Conservation (phyloP, 306 rosid species). For the Medicago truncatula region DNA sequence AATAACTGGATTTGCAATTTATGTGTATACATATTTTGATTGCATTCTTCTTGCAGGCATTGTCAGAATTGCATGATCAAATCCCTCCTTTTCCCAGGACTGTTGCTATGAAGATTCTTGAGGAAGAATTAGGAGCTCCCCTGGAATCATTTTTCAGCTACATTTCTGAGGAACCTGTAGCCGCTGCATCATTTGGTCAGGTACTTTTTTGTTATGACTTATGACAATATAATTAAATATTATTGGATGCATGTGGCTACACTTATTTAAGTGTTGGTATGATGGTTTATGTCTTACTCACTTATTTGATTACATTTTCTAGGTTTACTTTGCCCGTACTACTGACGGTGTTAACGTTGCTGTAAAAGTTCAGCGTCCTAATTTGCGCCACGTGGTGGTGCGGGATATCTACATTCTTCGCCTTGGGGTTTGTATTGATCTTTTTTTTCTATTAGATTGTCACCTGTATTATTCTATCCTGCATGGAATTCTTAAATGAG, state of each 20-base stretch:
- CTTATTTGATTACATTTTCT: conserved; percentile 40
- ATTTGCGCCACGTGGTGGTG: conserved; percentile 85
- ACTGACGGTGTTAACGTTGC: conserved; percentile 79
- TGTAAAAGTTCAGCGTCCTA: conserved; percentile 94
- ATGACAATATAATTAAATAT: conserved; percentile 24
- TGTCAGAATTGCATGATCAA: conserved; percentile 90
- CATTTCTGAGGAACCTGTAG: conserved; percentile 86
- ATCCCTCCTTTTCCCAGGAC: conserved; percentile 90
- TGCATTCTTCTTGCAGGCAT: conserved; percentile 70
- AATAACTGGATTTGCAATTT: conserved; percentile 38
- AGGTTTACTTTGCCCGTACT: conserved; percentile 82
- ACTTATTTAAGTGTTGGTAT: conserved; percentile 10
- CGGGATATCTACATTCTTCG: conserved; percentile 96
- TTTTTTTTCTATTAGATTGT: conserved; percentile 10
- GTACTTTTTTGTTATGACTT: conserved; percentile 50
- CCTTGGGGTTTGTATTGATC: conserved; percentile 81
- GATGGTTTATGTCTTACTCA: conserved; percentile 33
- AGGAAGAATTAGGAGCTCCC: conserved; percentile 87
- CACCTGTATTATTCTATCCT: conserved; percentile 23
- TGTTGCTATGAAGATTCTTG: conserved; percentile 83
- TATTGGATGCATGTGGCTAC: conserved; percentile 26
- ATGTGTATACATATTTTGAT: conserved; percentile 35
- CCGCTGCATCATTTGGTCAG: conserved; percentile 99
- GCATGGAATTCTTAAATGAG: conserved; percentile 38
- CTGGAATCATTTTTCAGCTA: conserved; percentile 71